phyloP scores from a whole-genome alignment of 495 filamentous ascomycete genomes.

The Sphaerosporella brunnea region DNA sequence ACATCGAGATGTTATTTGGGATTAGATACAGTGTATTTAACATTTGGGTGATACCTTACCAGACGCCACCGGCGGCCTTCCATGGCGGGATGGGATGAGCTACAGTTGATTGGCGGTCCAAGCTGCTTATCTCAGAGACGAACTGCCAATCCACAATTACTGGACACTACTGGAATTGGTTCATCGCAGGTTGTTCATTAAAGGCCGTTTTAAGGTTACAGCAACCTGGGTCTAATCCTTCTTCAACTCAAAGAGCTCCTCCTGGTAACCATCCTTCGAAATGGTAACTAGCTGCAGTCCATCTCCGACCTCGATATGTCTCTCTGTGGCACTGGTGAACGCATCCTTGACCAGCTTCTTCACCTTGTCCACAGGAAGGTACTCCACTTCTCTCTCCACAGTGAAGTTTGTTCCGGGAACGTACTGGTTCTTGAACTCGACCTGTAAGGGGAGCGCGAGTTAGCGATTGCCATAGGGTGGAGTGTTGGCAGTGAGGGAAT shows the following conservation, averaged over 20 bases:
- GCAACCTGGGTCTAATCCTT: slow-evolving; percentile 44
- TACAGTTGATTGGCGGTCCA: too few species aligned
- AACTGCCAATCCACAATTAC: too few species aligned
- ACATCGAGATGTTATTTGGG: too few species aligned
- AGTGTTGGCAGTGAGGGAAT: background rate
- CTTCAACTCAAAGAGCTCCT: slow-evolving; percentile 78
- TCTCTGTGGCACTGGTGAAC: slow-evolving; percentile 91
- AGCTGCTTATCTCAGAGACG: too few species aligned
- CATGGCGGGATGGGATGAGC: too few species aligned
- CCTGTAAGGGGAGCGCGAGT: slow-evolving; percentile 25
- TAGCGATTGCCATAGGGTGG: background rate
- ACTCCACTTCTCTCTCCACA: slow-evolving; percentile 36
- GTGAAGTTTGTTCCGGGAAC: slow-evolving; percentile 59
- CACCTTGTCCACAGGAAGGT: slow-evolving; percentile 51
- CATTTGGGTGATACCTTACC: too few species aligned
- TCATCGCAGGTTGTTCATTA: too few species aligned
- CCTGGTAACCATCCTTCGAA: slow-evolving; percentile 47
- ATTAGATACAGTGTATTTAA: too few species aligned
- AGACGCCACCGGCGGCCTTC: too few species aligned
- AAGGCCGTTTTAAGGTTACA: background rate
- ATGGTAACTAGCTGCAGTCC: slow-evolving; percentile 74
- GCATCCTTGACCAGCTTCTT: slow-evolving; percentile 86
- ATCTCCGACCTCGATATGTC: slow-evolving; percentile 97
- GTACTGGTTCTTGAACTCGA: slow-evolving; percentile 99
- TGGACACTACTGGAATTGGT: too few species aligned